A percentile compares a stretch with the other conserved stretches of the same genome.
Evolutionary conservation across 1,284 basidiomycete species (phyloP).

Genomic region (Macrocybe sp.): DNA sequence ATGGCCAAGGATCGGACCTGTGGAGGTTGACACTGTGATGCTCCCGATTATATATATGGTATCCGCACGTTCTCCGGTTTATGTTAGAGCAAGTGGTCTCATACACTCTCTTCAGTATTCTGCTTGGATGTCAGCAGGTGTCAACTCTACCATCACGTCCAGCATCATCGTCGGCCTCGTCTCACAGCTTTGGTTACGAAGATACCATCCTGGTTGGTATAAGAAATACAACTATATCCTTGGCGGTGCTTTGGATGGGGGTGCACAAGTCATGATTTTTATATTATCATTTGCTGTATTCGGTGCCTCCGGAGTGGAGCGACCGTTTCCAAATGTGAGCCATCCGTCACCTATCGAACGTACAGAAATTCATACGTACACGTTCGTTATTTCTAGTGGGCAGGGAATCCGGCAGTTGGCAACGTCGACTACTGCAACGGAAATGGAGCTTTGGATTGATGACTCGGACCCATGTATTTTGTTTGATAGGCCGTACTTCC

Average conservation of each 20-base stretch:
- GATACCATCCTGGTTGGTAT: slow-evolving; percentile 53
- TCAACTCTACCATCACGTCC: slow-evolving; percentile 48
- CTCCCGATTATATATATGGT: slow-evolving; percentile 53
- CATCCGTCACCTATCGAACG: not conserved
- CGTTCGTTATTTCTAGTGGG: slow-evolving; percentile 33
- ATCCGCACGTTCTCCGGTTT: not conserved
- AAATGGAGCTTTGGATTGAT: slow-evolving; percentile 39
- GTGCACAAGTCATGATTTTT: slow-evolving; percentile 64
- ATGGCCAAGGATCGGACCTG: slow-evolving; percentile 46
- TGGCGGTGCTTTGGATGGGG: slow-evolving; percentile 64
- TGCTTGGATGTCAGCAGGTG: slow-evolving; percentile 38
- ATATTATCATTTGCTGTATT: slow-evolving; percentile 67
- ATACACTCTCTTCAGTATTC: slow-evolving; percentile 30
- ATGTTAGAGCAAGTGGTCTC: not conserved
- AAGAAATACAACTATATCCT: slow-evolving; percentile 68
- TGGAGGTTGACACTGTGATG: slow-evolving; percentile 43
- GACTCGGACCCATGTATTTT: not conserved
- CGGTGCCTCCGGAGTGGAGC: slow-evolving; percentile 49
- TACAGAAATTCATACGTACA: not conserved
- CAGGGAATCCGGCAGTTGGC: slow-evolving; percentile 46
- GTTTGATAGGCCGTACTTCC: not conserved
- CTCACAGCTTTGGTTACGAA: slow-evolving; percentile 56
- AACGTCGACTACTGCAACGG: slow-evolving; percentile 59
- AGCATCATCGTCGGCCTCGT: slow-evolving; percentile 49
- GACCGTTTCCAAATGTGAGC: slow-evolving; percentile 47